Conservation (phyloP, 176 grass and related monocot species). For the Carex cristatella region DNA sequence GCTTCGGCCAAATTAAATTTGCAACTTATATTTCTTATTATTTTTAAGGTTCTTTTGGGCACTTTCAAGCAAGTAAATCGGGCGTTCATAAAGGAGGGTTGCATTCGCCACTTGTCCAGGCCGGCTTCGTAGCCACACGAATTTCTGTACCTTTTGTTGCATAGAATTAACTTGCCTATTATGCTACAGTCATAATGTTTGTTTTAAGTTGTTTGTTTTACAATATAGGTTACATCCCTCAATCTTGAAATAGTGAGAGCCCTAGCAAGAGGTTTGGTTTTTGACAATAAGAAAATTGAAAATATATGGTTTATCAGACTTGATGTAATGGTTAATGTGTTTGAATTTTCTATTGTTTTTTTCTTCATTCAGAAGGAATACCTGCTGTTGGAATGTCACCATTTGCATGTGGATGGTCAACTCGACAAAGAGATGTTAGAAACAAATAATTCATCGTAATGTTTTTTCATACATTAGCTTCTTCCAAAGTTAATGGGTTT, state of each 20-base stretch:
- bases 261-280: constrained; percentile 66
- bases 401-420: constrained; percentile 98
- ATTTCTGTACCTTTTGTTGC: constrained; percentile 63
- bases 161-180: constrained; percentile 2
- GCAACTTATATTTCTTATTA: neutral
- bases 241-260: constrained; percentile 98
- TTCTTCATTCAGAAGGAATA: constrained; percentile 76
- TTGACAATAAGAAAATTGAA: neutral
- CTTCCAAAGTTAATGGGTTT: neutral
- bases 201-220: constrained; percentile 4
- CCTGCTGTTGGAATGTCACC: constrained; percentile 91
- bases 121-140: constrained; percentile 89
- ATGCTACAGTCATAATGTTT: neutral
- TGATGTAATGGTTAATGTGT: neutral
- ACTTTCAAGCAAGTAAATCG: constrained; percentile 96
- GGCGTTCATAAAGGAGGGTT: constrained; percentile 87
- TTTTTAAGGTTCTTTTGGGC: constrained; percentile 87
- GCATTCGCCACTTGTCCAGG: constrained; percentile 66
- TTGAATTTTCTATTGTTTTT: neutral
- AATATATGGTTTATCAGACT: neutral
- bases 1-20: neutral
- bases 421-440: constrained; percentile 67
- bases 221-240: constrained; percentile 79
- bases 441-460: constrained; percentile 5
- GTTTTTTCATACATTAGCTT: constrained; percentile 13